A percentile compares a stretch with the other conserved stretches of the same genome.
Evolutionary conservation across 805 yeast genomes (phyloP).

Genomic region (Starmerella asiatica): DNA sequence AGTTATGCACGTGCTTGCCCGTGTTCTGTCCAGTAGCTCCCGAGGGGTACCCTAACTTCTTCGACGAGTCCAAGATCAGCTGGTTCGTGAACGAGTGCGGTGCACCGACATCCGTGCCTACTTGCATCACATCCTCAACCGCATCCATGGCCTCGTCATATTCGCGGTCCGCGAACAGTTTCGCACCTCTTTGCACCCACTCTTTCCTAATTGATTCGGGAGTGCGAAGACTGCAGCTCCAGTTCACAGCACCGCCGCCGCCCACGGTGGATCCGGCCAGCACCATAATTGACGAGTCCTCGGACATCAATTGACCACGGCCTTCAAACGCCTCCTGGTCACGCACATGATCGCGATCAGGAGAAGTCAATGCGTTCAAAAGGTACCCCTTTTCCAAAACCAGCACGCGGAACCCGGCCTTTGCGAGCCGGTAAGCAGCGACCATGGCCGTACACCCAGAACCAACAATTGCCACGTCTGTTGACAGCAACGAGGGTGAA

Average conservation of each 20-base stretch:
- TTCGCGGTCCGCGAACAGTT: conserved; percentile 33
- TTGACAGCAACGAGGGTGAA: conserved; percentile 3
- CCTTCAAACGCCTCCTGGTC: conserved; percentile 30
- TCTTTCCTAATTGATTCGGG: conserved; percentile 39
- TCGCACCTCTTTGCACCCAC: conserved; percentile 37
- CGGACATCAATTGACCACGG: conserved; percentile 29
- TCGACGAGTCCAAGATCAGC: conserved; percentile 33
- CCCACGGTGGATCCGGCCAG: conserved; percentile 45
- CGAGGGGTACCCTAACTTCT: conserved; percentile 34
- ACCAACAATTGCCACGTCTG: conserved; percentile 38
- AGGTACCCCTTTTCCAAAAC: conserved; percentile 42
- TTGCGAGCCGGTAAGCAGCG: conserved; percentile 34
- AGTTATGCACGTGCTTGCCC: conserved; percentile 31
- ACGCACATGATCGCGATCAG: conserved; percentile 31
- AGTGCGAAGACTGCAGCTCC: conserved; percentile 42
- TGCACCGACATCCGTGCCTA: conserved; percentile 27
- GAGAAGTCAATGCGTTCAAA: conserved; percentile 28
- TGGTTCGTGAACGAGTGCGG: conserved; percentile 36
- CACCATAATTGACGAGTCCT: conserved; percentile 28
- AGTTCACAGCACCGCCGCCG: conserved; percentile 46
- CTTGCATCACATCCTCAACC: conserved; percentile 40
- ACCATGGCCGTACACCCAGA: conserved; percentile 46
- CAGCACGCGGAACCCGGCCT: conserved; percentile 33
- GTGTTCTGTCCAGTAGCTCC: conserved; percentile 36
- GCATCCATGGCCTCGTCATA: conserved; percentile 36